Conservation (phyloP, 768 basidiomycete genomes). For the Termitomyces sp. region DNA sequence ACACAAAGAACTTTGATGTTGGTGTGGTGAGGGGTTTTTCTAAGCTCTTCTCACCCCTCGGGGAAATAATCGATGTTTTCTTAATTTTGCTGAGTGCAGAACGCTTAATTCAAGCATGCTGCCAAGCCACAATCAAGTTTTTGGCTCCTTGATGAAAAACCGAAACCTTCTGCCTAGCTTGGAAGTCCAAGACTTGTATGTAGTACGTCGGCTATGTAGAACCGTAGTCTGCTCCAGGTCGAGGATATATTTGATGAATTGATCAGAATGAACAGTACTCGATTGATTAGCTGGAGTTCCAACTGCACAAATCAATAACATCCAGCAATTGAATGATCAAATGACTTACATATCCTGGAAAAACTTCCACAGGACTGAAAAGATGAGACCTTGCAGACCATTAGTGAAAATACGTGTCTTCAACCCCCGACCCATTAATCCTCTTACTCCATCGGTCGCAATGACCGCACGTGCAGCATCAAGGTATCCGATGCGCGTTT, state of each 20-base stretch:
- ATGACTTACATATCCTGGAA: slow-evolving; percentile 80
- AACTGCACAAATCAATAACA: slow-evolving; percentile 14
- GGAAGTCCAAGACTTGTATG: neutral
- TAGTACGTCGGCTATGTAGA: neutral
- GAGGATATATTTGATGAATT: neutral
- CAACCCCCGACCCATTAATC: slow-evolving; percentile 84
- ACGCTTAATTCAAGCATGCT: neutral
- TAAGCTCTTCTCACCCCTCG: no score
- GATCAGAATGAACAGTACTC: neutral
- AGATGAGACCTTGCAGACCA: slow-evolving; percentile 88
- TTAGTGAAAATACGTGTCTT: slow-evolving; percentile 88
- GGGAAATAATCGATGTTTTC: no score
- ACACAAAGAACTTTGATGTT: no score
- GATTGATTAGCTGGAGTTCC: slow-evolving; percentile 18
- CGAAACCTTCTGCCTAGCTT: no score
- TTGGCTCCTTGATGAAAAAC: neutral
- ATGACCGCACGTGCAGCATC: slow-evolving; percentile 77
- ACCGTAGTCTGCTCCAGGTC: neutral
- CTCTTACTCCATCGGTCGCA: slow-evolving; percentile 65
- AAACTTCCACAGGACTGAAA: slow-evolving; percentile 85
- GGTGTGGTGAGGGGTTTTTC: no score
- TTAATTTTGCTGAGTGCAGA: neutral
- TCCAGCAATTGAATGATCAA: neutral
- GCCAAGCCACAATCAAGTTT: neutral
- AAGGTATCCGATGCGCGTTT: slow-evolving; percentile 70